Evolutionary conservation across 1,284 basidiomycete species (phyloP).

Genomic region (Phellopilus nigrolimitatus): DNA sequence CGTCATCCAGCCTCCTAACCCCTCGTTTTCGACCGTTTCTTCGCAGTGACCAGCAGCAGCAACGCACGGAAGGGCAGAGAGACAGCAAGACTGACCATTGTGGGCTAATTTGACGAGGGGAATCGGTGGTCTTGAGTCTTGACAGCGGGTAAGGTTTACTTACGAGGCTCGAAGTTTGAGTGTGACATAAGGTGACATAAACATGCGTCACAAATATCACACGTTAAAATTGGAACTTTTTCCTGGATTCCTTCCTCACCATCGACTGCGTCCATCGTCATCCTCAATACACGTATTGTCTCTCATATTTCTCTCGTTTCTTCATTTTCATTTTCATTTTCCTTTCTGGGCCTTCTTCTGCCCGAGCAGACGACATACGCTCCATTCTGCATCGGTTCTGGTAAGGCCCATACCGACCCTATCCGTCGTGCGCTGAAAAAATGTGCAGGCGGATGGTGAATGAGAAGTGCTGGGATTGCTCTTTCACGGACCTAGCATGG

Average conservation of each 20-base stretch:
- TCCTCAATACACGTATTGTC: slow-evolving; percentile 4
- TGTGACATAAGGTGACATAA: no score
- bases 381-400: slow-evolving; percentile 70
- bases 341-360: slow-evolving; percentile 54
- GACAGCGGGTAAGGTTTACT: no score
- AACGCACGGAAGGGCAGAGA: slow-evolving; percentile 18
- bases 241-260: not conserved
- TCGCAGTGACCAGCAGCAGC: slow-evolving; percentile 16
- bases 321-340: not conserved
- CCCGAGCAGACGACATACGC: slow-evolving; percentile 54
- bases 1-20: slow-evolving; percentile 23
- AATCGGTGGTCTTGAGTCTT: slow-evolving; percentile 12
- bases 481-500: slow-evolving; percentile 14
- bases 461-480: slow-evolving; percentile 18
- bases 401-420: slow-evolving; percentile 55
- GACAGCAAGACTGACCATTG: slow-evolving; percentile 35
- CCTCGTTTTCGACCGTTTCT: slow-evolving; percentile 22
- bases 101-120: slow-evolving; percentile 32
- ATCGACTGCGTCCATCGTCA: not conserved
- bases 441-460: slow-evolving; percentile 14
- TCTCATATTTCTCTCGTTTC: not conserved
- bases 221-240: not conserved
- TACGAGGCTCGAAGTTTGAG: no score
- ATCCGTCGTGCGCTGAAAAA: slow-evolving; percentile 12
- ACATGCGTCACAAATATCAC: no score